These are phyloP conservation scores for Petunia secreta DNA, from an alignment of 257 asterid genomes.

Conservation along the genomic window DNA sequence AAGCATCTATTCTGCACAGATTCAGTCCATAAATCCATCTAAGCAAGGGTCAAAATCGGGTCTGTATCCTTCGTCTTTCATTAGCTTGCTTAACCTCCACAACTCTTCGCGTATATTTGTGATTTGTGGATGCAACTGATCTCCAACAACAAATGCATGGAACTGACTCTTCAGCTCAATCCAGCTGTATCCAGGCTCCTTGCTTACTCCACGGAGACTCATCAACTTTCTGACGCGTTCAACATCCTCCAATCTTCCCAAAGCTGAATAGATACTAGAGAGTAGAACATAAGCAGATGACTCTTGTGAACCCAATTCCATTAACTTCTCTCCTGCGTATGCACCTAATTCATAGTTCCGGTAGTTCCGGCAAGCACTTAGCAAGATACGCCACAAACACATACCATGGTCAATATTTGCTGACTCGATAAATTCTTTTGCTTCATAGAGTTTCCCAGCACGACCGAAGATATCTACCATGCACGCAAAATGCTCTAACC, in stretches of 20 bases:
- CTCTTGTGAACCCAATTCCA: slow-evolving; percentile 74
- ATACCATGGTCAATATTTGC: slow-evolving; percentile 64
- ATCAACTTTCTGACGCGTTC: slow-evolving; percentile 70
- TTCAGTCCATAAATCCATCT: slow-evolving; percentile 28
- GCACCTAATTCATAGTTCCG: slow-evolving; percentile 79
- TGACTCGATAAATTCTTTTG: slow-evolving; percentile 72
- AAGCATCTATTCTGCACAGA: background rate
- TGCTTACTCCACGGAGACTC: slow-evolving; percentile 66
- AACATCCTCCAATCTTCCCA: slow-evolving; percentile 66
- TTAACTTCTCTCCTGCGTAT: slow-evolving; percentile 79
- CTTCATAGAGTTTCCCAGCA: slow-evolving; percentile 78
- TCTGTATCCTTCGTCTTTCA: slow-evolving; percentile 53
- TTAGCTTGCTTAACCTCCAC: slow-evolving; percentile 47
- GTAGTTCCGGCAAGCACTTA: slow-evolving; percentile 75
- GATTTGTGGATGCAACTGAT: slow-evolving; percentile 67
- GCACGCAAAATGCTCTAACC: slow-evolving; percentile 79
- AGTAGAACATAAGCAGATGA: slow-evolving; percentile 82
- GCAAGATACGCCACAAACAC: slow-evolving; percentile 77
- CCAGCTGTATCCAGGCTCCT: slow-evolving; percentile 98
- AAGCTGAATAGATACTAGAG: slow-evolving; percentile 75
- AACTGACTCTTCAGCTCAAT: slow-evolving; percentile 75
- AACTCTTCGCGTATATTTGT: slow-evolving; percentile 54
- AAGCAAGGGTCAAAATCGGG: slow-evolving; percentile 36
- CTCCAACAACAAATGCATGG: slow-evolving; percentile 83
- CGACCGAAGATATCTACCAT: slow-evolving; percentile 90